A percentile compares a stretch with the other conserved stretches of the same genome.
phyloP scores from a whole-genome alignment of 306 rosid species.

The Astragalus membranaceus region DNA sequence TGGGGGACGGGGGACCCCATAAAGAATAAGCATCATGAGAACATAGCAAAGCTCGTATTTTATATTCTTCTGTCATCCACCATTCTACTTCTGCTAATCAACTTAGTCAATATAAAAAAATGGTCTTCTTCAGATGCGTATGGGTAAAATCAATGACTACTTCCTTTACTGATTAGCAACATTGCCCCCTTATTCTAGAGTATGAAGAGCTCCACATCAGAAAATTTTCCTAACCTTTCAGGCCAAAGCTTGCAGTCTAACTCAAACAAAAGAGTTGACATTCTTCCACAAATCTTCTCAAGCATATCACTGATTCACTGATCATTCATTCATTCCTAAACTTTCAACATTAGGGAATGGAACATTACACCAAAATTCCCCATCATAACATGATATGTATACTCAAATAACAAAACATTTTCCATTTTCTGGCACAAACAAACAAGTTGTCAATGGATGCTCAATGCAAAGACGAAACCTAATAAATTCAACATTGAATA shows the following conservation, averaged over 20 bases:
- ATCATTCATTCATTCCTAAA: neutral
- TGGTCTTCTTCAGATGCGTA: neutral
- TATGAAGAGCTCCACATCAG: neutral
- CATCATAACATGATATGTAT: neutral
- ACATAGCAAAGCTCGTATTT: neutral
- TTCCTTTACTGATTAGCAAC: neutral
- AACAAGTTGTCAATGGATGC: neutral
- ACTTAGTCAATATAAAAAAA: neutral
- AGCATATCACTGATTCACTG: neutral
- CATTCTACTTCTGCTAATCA: neutral
- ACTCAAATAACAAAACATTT: neutral
- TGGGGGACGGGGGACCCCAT: neutral
- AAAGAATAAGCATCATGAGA: neutral
- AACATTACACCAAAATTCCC: neutral
- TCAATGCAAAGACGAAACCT: neutral
- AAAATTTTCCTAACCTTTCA: neutral
- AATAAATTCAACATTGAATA: neutral
- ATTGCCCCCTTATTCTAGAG: neutral
- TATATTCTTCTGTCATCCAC: neutral
- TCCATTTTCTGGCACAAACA: neutral
- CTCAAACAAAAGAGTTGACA: neutral
- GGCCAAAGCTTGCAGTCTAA: neutral
- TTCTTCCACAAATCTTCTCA: slow-evolving; percentile 6
- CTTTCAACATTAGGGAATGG: neutral
- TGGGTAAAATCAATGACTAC: neutral